These are phyloP conservation scores for Tympanopsis confertula DNA, from an alignment of 2,329 filamentous ascomycete species.

Conservation along the genomic window DNA sequence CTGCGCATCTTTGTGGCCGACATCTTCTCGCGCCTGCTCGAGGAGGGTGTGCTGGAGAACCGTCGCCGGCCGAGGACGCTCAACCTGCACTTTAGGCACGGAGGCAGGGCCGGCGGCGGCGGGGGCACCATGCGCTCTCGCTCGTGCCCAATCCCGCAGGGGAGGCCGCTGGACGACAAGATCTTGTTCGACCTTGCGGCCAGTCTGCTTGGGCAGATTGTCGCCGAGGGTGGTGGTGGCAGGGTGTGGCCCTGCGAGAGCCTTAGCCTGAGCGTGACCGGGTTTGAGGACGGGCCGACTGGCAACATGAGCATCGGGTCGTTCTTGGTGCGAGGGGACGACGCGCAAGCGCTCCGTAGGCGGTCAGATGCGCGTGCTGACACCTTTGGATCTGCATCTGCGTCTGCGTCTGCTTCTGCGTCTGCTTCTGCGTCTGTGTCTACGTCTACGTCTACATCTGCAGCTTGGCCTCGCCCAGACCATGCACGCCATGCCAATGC, in stretches of 20 bases:
- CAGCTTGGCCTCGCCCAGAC: too few relatives aligned
- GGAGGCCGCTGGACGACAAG: constrained; percentile 60
- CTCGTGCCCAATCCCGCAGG: constrained; percentile 64
- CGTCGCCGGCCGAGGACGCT: constrained; percentile 77
- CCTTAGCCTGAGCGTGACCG: constrained; percentile 76
- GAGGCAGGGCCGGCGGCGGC: constrained; percentile 60
- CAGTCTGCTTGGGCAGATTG: constrained; percentile 67
- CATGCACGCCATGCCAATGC: too few relatives aligned
- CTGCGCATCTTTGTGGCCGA: constrained; percentile 83
- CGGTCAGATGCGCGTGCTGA: too few relatives aligned
- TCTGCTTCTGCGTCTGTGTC: too few relatives aligned
- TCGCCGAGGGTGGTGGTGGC: constrained; percentile 64
- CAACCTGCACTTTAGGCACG: constrained; percentile 71
- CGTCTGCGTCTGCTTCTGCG: too few relatives aligned
- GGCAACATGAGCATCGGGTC: constrained; percentile 77
- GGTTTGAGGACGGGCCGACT: constrained; percentile 76
- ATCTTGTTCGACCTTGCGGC: constrained; percentile 67
- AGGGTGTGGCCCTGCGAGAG: constrained; percentile 85
- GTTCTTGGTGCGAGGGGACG: constrained; percentile 71
- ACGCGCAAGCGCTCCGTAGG: constrained; percentile 43
- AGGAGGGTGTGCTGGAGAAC: constrained; percentile 82
- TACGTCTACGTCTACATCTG: too few relatives aligned
- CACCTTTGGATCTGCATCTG: too few relatives aligned
- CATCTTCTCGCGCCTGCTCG: constrained; percentile 77
- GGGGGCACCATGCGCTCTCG: constrained; percentile 64